phyloP scores from a whole-genome alignment of 768 basidiomycete genomes.

The Lactarius pseudohatsudake region DNA sequence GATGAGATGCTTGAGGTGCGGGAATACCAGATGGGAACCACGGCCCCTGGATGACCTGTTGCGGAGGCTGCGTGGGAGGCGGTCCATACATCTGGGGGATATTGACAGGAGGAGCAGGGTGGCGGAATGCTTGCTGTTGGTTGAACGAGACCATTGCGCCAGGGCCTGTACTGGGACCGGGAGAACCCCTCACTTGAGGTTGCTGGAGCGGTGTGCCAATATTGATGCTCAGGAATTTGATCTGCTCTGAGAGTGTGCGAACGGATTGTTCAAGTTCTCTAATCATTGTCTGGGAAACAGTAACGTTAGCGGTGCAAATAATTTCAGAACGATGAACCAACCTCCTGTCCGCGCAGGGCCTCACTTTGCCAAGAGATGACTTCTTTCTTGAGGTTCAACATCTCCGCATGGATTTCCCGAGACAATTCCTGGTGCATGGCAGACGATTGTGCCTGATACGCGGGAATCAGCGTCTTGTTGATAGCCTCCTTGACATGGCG shows the following conservation, averaged over 20 bases:
- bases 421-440: constrained; percentile 78
- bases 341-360: constrained; percentile 75
- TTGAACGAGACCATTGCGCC: constrained; percentile 16
- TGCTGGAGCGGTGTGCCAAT: constrained; percentile 31
- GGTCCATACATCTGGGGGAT: constrained; percentile 35
- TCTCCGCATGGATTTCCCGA: constrained; percentile 71
- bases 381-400: constrained; percentile 76
- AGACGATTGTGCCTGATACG: constrained; percentile 71
- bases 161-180: constrained; percentile 24
- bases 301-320: constrained; percentile 21
- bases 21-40: constrained; percentile 71
- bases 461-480: constrained; percentile 69
- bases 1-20: constrained; percentile 81
- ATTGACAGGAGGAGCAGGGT: constrained; percentile 40
- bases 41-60: constrained; percentile 34
- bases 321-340: constrained; percentile 36
- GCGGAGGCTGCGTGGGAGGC: constrained; percentile 25
- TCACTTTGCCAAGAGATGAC: constrained; percentile 81
- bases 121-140: constrained; percentile 30
- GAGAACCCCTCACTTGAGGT: constrained; percentile 26
- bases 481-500: constrained; percentile 80
- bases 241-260: constrained; percentile 72
- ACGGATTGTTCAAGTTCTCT: constrained; percentile 81
- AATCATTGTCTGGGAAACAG: constrained; percentile 55
- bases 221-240: constrained; percentile 74